Base-by-base conservation (phyloP, 2,329 filamentous ascomycete species). In the Aureobasidium uvarum region DNA sequence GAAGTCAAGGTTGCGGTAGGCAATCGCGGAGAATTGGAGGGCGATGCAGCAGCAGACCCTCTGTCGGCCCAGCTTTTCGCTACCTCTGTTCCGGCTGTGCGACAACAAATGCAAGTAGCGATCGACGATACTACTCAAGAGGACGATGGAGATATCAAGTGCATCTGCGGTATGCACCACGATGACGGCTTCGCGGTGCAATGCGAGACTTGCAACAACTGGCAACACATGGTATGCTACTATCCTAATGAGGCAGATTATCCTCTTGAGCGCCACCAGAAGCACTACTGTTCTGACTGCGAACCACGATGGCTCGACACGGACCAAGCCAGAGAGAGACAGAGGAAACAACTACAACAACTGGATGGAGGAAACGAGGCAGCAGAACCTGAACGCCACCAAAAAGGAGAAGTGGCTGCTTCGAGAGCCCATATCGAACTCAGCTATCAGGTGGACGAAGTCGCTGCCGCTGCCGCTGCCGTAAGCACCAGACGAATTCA, bases 151-250 rank as follows among this genome's bases (percentile, higher is more conserved):
- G 96, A 91, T 66, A 97, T 97, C 81, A 96, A 96, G 83, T 99
- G 95, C 84, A 96, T 98, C 72, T 99, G 95, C 80, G 88, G 88
- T 76, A 97, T 90, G 78, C 82, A 87, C 76, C 92, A 96, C 81
- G 95, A 99, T 82, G 95, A 99, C 82, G 95, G 95, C 78, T 94
- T 91, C 78, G 98, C 95, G 67, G 96, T 99, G 68, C 92, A 93
- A 78, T 99, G 95, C 83, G 95, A 98, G 76, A 86, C 84, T 66
- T 99, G 95, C 83, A 91, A 96, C 75, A 95, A 92, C 56, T 99
- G 95, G 95, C 95, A 99, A 79, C 95, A 99, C 78, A 96, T 96
- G 72, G 89, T 92, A 75, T 99, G 95, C 79, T 98, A 96, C 79
- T 98, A 98, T 76, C 90, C 91, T 71, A 85, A 86, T 74, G 84